Conservation (phyloP, 139 green algal species). For the Tetraselmis chui region DNA sequence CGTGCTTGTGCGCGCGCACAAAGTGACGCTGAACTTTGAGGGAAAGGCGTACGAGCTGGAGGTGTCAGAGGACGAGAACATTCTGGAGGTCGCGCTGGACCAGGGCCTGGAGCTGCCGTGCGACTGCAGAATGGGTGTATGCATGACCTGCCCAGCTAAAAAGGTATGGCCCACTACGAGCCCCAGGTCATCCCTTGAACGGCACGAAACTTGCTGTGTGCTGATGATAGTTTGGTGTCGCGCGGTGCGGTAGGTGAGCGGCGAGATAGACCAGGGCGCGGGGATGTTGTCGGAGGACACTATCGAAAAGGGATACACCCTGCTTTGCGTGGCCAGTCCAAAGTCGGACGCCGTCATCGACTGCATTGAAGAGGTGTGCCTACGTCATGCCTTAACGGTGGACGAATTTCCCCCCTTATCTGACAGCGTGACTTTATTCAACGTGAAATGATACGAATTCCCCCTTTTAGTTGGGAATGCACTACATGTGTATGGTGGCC, state of each 20-base stretch:
- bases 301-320: slow-evolving; percentile 69
- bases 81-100: slow-evolving; percentile 42
- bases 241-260: slow-evolving; percentile 32
- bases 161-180: slow-evolving; percentile 29
- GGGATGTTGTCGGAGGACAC: slow-evolving; percentile 77
- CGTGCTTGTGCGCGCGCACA: not conserved
- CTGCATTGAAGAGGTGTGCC: slow-evolving; percentile 54
- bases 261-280: slow-evolving; percentile 69
- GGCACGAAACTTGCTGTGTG: too few relatives aligned
- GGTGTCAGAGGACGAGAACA: not conserved
- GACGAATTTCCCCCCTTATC: too few relatives aligned
- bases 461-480: too few relatives aligned
- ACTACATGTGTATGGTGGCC: too few relatives aligned
- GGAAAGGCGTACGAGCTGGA: not conserved
- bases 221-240: too few relatives aligned
- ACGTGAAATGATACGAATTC: too few relatives aligned
- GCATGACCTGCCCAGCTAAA: slow-evolving; percentile 71
- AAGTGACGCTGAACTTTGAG: not conserved
- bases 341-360: slow-evolving; percentile 55
- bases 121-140: slow-evolving; percentile 88
- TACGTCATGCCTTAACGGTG: too few relatives aligned
- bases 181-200: not conserved
- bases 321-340: slow-evolving; percentile 73
- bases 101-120: slow-evolving; percentile 65
- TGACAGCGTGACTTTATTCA: too few relatives aligned